Conservation (phyloP, 1,139 yeast genomes). For the Hyphopichia wangnamkhiaoensis region DNA sequence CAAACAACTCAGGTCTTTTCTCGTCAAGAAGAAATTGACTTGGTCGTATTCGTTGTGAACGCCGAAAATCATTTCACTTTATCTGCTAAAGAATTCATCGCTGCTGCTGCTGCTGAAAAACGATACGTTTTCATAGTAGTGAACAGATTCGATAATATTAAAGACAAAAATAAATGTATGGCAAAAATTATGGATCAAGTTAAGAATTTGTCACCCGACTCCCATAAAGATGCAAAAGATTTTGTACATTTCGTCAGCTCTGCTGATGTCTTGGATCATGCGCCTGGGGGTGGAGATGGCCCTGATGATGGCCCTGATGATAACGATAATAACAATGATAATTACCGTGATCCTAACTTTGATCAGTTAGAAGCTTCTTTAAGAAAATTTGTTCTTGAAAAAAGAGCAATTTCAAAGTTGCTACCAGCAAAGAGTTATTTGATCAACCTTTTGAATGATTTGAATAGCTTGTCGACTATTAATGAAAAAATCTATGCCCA, state of each 20-base stretch:
- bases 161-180: conserved; percentile 77
- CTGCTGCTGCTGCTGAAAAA: conserved; percentile 90
- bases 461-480: conserved; percentile 56
- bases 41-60: conserved; percentile 93
- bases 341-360: conserved; percentile 58
- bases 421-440: conserved; percentile 91
- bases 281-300: conserved; percentile 27
- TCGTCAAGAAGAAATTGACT: conserved; percentile 95
- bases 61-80: conserved; percentile 95
- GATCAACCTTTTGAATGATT: conserved; percentile 65
- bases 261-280: conserved; percentile 33
- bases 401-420: conserved; percentile 83
- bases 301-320: conserved; percentile 40
- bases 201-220: conserved; percentile 84
- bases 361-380: conserved; percentile 83
- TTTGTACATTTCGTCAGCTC: conserved; percentile 95
- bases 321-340: conserved; percentile 16
- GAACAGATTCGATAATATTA: conserved; percentile 84
- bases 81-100: conserved; percentile 90
- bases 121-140: conserved; percentile 92
- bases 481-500: conserved; percentile 58
- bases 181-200: conserved; percentile 81
- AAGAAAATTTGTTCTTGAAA: conserved; percentile 83
- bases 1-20: conserved; percentile 96
- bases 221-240: conserved; percentile 80